phyloP scores from a whole-genome alignment of 2,329 filamentous ascomycete genomes.

The Cladosporium cucumerinum region DNA sequence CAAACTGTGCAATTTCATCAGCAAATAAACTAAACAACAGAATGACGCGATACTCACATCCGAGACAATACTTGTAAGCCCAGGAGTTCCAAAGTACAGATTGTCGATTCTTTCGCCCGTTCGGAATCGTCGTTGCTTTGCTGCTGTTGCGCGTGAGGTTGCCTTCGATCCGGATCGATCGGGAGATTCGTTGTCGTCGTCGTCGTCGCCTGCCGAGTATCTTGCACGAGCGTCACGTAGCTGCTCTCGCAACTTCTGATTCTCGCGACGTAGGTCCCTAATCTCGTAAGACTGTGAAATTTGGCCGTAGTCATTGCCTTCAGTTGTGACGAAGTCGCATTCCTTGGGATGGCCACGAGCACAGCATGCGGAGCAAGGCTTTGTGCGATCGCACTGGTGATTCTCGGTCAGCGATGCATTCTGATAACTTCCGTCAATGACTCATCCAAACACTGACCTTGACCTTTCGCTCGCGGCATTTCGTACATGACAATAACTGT shows the following conservation, averaged over 20 bases:
- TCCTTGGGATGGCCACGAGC: conserved; percentile 47
- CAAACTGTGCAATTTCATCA: conserved; percentile 36
- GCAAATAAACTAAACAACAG: not conserved
- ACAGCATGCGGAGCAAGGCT: conserved; percentile 49
- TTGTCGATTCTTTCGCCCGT: conserved; percentile 43
- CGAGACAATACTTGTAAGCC: conserved; percentile 45
- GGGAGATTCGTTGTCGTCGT: conserved; percentile 34
- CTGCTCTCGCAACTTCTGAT: conserved; percentile 43
- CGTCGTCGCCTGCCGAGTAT: conserved; percentile 39
- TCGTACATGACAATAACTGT: conserved; percentile 48
- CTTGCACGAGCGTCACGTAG: conserved; percentile 34
- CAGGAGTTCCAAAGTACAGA: conserved; percentile 51
- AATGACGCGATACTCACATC: conserved; percentile 38
- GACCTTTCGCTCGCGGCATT: conserved; percentile 49
- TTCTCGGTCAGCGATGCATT: conserved; percentile 14
- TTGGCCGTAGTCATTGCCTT: conserved; percentile 46
- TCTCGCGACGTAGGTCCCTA: conserved; percentile 45
- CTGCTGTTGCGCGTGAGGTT: conserved; percentile 24
- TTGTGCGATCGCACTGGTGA: conserved; percentile 46
- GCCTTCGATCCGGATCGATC: conserved; percentile 26
- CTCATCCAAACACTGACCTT: conserved; percentile 36
- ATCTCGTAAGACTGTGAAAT: conserved; percentile 49
- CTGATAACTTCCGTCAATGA: not conserved
- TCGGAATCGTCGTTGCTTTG: conserved; percentile 36
- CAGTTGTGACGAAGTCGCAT: conserved; percentile 45